Percentiles rank a stretch among this genome's conserved stretches.
Conservation (phyloP, 1,284 basidiomycete species). For the Ganoderma resinaceum region DNA sequence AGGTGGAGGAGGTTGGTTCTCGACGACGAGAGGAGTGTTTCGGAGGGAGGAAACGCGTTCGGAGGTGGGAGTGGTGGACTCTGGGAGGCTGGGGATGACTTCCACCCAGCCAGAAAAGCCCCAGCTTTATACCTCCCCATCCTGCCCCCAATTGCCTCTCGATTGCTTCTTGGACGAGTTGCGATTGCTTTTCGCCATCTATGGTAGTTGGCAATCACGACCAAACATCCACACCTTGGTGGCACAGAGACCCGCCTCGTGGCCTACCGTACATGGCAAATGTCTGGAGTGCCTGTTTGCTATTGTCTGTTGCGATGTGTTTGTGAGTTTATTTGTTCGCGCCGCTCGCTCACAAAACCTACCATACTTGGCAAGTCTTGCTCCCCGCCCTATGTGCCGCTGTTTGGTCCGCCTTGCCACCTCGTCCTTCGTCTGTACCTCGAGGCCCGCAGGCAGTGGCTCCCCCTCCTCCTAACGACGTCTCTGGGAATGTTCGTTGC, state of each 20-base stretch:
- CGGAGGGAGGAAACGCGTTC: neutral
- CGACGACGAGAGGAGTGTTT: neutral
- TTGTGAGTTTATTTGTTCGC: conserved; percentile 2
- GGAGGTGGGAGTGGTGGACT: neutral
- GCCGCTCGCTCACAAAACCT: neutral
- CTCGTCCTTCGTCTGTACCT: too few species aligned
- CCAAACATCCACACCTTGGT: neutral
- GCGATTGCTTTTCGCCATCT: conserved; percentile 5
- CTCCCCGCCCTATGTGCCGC: neutral
- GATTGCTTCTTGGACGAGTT: conserved; percentile 3
- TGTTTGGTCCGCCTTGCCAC: neutral
- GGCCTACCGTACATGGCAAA: neutral
- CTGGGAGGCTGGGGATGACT: neutral
- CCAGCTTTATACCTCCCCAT: neutral
- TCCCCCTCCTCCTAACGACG: neutral
- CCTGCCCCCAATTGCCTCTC: neutral
- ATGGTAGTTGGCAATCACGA: conserved; percentile 1
- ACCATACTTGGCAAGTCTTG: neutral
- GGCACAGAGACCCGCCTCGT: too few species aligned
- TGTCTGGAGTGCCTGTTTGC: neutral
- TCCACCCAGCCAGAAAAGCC: neutral
- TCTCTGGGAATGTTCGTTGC: neutral
- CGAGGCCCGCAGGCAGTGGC: neutral
- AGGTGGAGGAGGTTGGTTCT: neutral
- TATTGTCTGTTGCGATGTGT: conserved; percentile 2